Evolutionary conservation across 352 stramenopile genomes (phyloP).

Genomic region (Pythium biforme): DNA sequence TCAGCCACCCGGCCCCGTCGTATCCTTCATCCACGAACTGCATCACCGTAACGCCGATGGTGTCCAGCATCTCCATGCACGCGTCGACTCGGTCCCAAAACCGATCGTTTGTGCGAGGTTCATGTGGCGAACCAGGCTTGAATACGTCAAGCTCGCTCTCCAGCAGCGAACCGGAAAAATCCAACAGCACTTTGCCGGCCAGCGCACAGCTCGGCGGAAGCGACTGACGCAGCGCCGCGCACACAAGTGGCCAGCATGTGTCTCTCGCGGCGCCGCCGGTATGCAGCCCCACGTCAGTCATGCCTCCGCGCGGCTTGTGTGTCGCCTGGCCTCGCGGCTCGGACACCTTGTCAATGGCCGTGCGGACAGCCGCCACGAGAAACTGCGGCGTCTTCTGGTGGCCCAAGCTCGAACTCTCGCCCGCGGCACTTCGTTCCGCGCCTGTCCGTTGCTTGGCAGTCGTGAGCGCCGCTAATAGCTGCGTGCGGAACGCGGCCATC

Average conservation of each 20-base stretch:
- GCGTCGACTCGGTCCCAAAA: constrained; percentile 1
- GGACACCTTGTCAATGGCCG: constrained; percentile 13
- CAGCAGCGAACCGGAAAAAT: constrained; percentile 32
- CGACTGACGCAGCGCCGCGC: constrained; percentile 32
- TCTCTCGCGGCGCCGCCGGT: constrained; percentile 38
- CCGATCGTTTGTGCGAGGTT: not conserved
- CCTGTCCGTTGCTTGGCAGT: constrained; percentile 29
- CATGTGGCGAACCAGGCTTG: not conserved
- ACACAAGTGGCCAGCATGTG: constrained; percentile 57
- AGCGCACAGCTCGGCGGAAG: constrained; percentile 33
- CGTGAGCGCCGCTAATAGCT: constrained; percentile 22
- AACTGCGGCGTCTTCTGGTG: constrained; percentile 61
- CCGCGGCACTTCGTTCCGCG: constrained; percentile 29
- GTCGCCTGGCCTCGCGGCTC: not conserved
- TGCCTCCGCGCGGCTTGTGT: constrained; percentile 29
- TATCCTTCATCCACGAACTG: constrained; percentile 3
- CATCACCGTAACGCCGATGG: not conserved
- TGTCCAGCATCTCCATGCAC: constrained; percentile 15
- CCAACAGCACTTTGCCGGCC: constrained; percentile 39
- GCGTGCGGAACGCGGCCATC: constrained; percentile 7
- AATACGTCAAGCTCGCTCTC: not conserved
- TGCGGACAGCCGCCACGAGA: constrained; percentile 34
- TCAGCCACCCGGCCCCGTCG: not conserved
- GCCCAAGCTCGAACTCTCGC: constrained; percentile 10
- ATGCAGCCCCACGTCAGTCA: constrained; percentile 50